phyloP scores from a whole-genome alignment of 345 rosid species.

The Psidium guajava region DNA sequence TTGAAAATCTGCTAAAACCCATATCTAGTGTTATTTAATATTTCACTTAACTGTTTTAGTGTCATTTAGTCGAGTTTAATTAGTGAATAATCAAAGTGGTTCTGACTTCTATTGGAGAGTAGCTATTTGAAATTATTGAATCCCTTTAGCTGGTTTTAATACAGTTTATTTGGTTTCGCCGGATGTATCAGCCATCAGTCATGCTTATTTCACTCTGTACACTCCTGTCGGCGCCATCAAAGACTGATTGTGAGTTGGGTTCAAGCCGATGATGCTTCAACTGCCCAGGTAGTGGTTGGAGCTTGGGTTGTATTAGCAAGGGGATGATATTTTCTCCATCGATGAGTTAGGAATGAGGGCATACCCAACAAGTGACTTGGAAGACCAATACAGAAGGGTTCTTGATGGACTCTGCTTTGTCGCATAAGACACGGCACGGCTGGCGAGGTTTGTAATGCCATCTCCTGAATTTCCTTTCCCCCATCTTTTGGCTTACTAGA shows the following conservation, averaged over 20 bases:
- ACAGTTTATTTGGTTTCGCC: neutral
- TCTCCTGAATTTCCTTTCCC: neutral
- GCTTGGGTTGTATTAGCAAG: neutral
- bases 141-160: neutral
- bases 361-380: neutral
- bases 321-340: neutral
- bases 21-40: neutral
- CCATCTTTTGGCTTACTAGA: neutral
- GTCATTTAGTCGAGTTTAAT: neutral
- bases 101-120: neutral
- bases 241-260: neutral
- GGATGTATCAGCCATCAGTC: neutral
- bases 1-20: neutral
- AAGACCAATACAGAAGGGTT: neutral
- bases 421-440: neutral
- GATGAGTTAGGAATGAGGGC: neutral
- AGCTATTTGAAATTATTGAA: neutral
- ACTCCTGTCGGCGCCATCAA: neutral
- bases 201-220: neutral
- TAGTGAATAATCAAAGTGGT: neutral
- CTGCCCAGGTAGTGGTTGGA: neutral
- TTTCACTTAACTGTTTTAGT: neutral
- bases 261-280: neutral
- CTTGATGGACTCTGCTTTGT: neutral
- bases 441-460: neutral